Base-by-base conservation (phyloP, 2,329 filamentous ascomycete genomes). In the Botrytis fabae region DNA sequence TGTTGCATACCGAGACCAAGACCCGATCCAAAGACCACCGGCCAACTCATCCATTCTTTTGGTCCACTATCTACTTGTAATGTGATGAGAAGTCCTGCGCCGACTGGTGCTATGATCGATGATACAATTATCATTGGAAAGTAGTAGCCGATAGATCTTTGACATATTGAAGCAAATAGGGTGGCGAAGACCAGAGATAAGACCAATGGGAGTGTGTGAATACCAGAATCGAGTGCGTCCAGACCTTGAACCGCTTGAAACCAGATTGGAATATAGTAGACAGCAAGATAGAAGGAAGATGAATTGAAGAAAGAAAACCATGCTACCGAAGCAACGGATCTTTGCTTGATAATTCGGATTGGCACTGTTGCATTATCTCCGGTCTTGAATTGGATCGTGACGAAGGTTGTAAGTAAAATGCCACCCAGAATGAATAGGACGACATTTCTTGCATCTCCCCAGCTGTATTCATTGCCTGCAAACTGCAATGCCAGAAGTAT, bases 241-340 rank as follows among this genome's bases (percentile, higher is more conserved):
- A 83, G 80, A 8, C 81, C 81, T 70, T 83, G 82, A 74, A 85
- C 82, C 8, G 83, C 84, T 75, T 86, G 84, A 76, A 86, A 85
- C 81, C 83, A 86, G 70, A 85, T 82, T 51, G 86, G 83, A 59
- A 85, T 81, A 61, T 83, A 83, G 46, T 85, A 84, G 73, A 82
- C 83, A 72, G 90, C 88, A 72, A 89, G 51, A 71, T 80, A 83
- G 75, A 79, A 80, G 6, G 76, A 65, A 28, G 75, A 76, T 4
- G 75, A 65, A 44, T 83, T 76, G 64, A 80, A 81, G 62, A 80
- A 73, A 4, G 81, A 74, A 74, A 81, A 82, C 46, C 77, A 77
- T 42, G 79, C 75, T 5, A 80, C 81, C 7, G 77, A 76, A 5
- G 78, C 75, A 42, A 85, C 78, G 32, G 78, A 81, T 4, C 83